Evolutionary conservation across 2,329 filamentous ascomycete genomes (phyloP).

Genomic region (Exophiala phaeomuriformis): DNA sequence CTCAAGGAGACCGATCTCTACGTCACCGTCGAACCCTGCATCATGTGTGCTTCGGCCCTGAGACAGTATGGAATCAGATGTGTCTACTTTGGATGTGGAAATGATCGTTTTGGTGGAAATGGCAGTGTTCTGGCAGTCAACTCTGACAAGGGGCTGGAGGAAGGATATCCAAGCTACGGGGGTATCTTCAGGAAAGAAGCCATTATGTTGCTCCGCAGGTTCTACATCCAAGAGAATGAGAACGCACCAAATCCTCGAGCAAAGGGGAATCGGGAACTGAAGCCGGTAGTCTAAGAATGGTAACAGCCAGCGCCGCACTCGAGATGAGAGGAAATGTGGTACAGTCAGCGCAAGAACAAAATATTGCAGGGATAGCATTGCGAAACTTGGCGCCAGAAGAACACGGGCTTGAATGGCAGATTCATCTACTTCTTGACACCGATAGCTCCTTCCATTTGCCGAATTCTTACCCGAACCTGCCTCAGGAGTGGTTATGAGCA

Average conservation of each 20-base stretch:
- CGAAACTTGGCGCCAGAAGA: too few relatives aligned
- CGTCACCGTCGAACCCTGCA: slow-evolving; percentile 95
- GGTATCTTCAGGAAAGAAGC: slow-evolving; percentile 88
- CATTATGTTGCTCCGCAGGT: slow-evolving; percentile 82
- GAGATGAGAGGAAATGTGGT: neutral
- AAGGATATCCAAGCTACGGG: slow-evolving; percentile 72
- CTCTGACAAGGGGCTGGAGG: slow-evolving; percentile 52
- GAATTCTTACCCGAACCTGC: too few relatives aligned
- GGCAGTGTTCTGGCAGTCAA: slow-evolving; percentile 72
- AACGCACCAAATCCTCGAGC: slow-evolving; percentile 62
- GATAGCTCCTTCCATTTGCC: too few relatives aligned
- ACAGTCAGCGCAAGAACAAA: neutral
- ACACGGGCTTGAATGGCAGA: too few relatives aligned
- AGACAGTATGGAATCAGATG: slow-evolving; percentile 79
- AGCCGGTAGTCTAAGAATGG: slow-evolving; percentile 36
- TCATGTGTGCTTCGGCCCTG: slow-evolving; percentile 94
- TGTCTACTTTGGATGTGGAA: slow-evolving; percentile 91
- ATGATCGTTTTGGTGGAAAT: slow-evolving; percentile 94
- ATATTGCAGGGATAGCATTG: too few relatives aligned
- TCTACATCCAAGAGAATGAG: slow-evolving; percentile 97
- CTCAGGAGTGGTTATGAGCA: too few relatives aligned
- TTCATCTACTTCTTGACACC: too few relatives aligned
- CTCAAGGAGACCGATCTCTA: slow-evolving; percentile 74
- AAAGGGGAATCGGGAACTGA: slow-evolving; percentile 58
- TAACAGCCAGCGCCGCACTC: neutral